Evolutionary conservation across 768 basidiomycete genomes (phyloP).

Genomic region (Auricularia sp.): DNA sequence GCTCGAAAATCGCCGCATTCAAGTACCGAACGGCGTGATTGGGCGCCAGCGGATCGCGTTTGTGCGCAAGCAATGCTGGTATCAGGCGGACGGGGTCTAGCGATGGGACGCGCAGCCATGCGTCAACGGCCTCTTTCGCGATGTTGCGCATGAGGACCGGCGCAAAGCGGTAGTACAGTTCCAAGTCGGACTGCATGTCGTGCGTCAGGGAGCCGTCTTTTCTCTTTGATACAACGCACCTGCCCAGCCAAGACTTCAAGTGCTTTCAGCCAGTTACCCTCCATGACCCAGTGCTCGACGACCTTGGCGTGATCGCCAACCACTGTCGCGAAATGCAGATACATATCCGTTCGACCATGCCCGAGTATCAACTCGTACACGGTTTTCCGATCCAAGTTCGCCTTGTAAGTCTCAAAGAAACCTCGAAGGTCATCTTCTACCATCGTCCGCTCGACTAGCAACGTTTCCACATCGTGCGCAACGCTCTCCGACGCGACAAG

Average conservation of each 20-base stretch:
- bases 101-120: conserved; percentile 75
- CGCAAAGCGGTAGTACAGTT: conserved; percentile 89
- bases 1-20: conserved; percentile 72
- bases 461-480: conserved; percentile 74
- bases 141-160: conserved; percentile 77
- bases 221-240: conserved; percentile 32
- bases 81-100: conserved; percentile 80
- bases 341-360: conserved; percentile 88
- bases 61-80: conserved; percentile 76
- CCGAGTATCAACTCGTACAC: conserved; percentile 89
- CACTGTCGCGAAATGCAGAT: conserved; percentile 76
- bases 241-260: conserved; percentile 86
- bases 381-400: conserved; percentile 73
- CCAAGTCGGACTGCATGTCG: conserved; percentile 55
- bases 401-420: conserved; percentile 93
- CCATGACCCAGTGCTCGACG: conserved; percentile 83
- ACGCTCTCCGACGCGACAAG: conserved; percentile 78
- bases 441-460: conserved; percentile 67
- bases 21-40: conserved; percentile 90
- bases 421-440: conserved; percentile 89
- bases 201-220: background rate
- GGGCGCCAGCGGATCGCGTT: conserved; percentile 62
- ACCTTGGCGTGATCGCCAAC: conserved; percentile 79
- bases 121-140: conserved; percentile 84
- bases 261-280: conserved; percentile 87